Base-by-base conservation (phyloP, 768 basidiomycete species). In the Collybiopsis luxurians region DNA sequence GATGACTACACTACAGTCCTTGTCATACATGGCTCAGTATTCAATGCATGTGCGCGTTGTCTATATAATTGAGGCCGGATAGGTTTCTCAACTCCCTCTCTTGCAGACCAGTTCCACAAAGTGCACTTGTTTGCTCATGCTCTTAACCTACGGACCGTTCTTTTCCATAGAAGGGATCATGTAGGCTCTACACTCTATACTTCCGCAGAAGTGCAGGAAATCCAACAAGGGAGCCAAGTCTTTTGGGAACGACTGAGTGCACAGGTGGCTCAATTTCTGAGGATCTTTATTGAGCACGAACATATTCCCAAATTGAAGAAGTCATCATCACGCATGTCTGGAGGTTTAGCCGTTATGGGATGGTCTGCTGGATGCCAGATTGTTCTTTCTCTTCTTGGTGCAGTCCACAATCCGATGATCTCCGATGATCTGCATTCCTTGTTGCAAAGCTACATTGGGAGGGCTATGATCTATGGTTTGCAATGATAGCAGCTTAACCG, bases 141-240 rank as follows among this genome's bases (percentile, higher is more conserved):
- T 9, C 38, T 61, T 7, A 65, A 66, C 39, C 44, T 68, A 9
- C 61, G 67, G 2, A 36, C 64, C 12, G 56, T 68, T 10, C 19
- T 63, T 49, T 40, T 61, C 21, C 67, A 66, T 52, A 59, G 67
- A 11, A 50, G 67, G 31, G 63, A 63, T 27, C 67, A 68, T 52
- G 45, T 56, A 4, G 65, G 64, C 4, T 62, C 65, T 7, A 63
- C 67, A 4, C 54, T 52, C 24, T 69, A 66, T 49, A 55, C 60
- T 13, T 58, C 62, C 42, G 55, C 30, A 15, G 67, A 67, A 42
- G 46, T 65, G 6, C 54, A 57, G 2, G 62, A 63, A 15, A 52
- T 68, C 17, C 24, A 30, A 13, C 43, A 45, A 3, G 66, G 63
- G 17, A 40, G 55, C 6, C 44, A 55, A 34, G 43, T 43, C 2